Percentiles rank a stretch among this genome's conserved stretches.
phyloP scores from a whole-genome alignment of 805 yeast genomes.

The Soucietia sequanensis region DNA sequence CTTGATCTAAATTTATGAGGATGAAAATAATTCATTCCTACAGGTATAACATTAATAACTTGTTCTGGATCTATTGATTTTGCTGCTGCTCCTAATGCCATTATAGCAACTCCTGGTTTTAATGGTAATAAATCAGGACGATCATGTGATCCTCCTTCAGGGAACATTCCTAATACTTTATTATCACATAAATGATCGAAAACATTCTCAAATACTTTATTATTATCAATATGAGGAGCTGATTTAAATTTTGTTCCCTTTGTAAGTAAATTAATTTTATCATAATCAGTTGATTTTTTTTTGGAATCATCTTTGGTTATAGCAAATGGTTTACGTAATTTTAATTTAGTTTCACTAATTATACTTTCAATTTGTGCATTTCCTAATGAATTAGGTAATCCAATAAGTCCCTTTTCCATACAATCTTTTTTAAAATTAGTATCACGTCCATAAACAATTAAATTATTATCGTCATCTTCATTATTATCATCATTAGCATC shows the following conservation, averaged over 20 bases:
- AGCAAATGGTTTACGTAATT: conserved; percentile 22
- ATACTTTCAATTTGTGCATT: conserved; percentile 29
- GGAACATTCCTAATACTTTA: conserved; percentile 39
- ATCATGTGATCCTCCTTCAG: conserved; percentile 47
- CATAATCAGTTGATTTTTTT: conserved; percentile 7
- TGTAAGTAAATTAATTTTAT: conserved; percentile 12
- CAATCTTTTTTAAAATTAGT: conserved; percentile 35
- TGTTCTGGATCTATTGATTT: conserved; percentile 20
- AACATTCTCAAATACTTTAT: conserved; percentile 34
- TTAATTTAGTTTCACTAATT: conserved; percentile 29
- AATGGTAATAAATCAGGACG: conserved; percentile 41
- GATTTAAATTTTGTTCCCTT: conserved; percentile 31
- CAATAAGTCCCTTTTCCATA: conserved; percentile 34
- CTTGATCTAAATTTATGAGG: conserved; percentile 41
- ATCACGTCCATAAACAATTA: conserved; percentile 28
- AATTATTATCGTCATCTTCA: conserved; percentile 11
- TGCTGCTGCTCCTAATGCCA: conserved; percentile 43
- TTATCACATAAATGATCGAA: conserved; percentile 34
- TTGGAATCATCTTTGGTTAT: conserved; percentile 3
- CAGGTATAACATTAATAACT: conserved; percentile 36
- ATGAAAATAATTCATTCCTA: conserved; percentile 43
- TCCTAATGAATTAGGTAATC: conserved; percentile 35
- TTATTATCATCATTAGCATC: conserved; percentile 8
- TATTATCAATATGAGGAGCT: conserved; percentile 42
- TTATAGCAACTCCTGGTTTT: conserved; percentile 45